A percentile compares a stretch with the other conserved stretches of the same genome.
Conservation (phyloP, 208 protist species). For the Leptomonas seymouri region DNA sequence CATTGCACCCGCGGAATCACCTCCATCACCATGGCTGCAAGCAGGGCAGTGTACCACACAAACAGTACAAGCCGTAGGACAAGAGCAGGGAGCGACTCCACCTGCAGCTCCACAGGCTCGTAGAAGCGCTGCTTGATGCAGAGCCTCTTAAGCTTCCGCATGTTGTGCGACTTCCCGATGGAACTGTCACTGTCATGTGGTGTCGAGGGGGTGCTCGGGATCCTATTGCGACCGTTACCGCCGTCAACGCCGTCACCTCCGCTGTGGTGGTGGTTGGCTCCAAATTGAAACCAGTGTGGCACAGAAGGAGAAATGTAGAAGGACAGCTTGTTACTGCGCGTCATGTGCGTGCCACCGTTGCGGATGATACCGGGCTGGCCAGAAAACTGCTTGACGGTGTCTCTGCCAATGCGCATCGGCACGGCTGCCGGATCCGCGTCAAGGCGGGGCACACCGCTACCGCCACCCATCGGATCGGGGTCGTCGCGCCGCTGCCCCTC, state of each 20-base stretch:
- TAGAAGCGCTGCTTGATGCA: conserved; percentile 29
- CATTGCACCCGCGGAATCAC: conserved; percentile 59
- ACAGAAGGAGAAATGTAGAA: conserved; percentile 12
- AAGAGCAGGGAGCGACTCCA: conserved; percentile 65
- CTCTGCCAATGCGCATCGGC: conserved; percentile 10
- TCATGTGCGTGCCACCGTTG: not conserved
- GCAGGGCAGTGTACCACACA: conserved; percentile 63
- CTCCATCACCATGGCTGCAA: conserved; percentile 59
- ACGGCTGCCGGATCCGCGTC: conserved; percentile 1
- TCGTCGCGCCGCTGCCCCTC: not conserved
- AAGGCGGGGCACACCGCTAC: not conserved
- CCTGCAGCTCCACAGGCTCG: conserved; percentile 79
- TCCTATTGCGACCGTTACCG: not conserved
- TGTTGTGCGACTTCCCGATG: not conserved
- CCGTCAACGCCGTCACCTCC: not conserved
- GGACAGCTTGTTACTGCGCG: not conserved
- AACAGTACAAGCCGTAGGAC: conserved; percentile 44
- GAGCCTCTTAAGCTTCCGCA: conserved; percentile 2
- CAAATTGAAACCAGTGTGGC: not conserved
- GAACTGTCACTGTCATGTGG: conserved; percentile 2
- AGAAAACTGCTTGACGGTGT: not conserved
- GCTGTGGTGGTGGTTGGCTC: not conserved
- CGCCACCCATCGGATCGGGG: not conserved
- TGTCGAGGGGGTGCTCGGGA: not conserved
- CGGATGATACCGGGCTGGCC: not conserved